phyloP scores from a whole-genome alignment of 1,284 basidiomycete species.

The Rhodofomes roseus region DNA sequence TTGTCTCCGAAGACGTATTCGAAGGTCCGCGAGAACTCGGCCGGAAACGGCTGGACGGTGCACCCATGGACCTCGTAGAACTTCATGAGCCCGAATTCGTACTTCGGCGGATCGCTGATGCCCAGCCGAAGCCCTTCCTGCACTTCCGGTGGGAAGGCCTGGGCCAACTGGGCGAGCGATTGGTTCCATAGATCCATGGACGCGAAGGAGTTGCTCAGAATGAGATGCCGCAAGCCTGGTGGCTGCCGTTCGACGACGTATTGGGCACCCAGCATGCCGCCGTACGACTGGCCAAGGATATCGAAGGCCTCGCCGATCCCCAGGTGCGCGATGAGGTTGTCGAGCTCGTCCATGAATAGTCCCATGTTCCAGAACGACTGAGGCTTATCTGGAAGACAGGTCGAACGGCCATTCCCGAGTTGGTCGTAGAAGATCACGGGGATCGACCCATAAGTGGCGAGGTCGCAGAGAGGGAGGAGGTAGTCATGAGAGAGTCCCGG shows the following conservation, averaged over 20 bases:
- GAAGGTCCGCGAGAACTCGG: constrained; percentile 15
- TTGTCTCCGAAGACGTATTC: constrained; percentile 8
- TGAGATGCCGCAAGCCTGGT: constrained; percentile 27
- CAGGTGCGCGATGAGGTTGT: constrained; percentile 27
- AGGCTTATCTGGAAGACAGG: constrained; percentile 29
- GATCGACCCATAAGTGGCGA: constrained; percentile 16
- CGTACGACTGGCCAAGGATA: constrained; percentile 35
- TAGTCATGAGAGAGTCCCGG: constrained; percentile 28
- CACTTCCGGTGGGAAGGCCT: constrained; percentile 23
- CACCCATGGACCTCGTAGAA: constrained; percentile 25
- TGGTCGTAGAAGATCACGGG: constrained; percentile 37
- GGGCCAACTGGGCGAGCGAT: constrained; percentile 15
- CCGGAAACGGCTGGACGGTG: constrained; percentile 21
- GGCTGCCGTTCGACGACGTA: constrained; percentile 23
- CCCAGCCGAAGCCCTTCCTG: constrained; percentile 22
- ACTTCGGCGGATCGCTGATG: constrained; percentile 22
- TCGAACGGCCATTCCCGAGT: constrained; percentile 31
- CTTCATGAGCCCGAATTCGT: constrained; percentile 22
- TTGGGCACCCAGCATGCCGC: constrained; percentile 28
- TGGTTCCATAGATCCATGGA: constrained; percentile 25
- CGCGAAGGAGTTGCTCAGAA: constrained; percentile 26
- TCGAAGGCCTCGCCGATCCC: constrained; percentile 25
- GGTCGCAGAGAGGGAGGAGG: constrained; percentile 25
- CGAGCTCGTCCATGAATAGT: constrained; percentile 33
- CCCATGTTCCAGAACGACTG: constrained; percentile 30